A percentile compares a stretch with the other conserved stretches of the same genome.
These are phyloP conservation scores for Cladosporium sp. DNA, from an alignment of 2,329 filamentous ascomycete genomes.

Conservation along the genomic window DNA sequence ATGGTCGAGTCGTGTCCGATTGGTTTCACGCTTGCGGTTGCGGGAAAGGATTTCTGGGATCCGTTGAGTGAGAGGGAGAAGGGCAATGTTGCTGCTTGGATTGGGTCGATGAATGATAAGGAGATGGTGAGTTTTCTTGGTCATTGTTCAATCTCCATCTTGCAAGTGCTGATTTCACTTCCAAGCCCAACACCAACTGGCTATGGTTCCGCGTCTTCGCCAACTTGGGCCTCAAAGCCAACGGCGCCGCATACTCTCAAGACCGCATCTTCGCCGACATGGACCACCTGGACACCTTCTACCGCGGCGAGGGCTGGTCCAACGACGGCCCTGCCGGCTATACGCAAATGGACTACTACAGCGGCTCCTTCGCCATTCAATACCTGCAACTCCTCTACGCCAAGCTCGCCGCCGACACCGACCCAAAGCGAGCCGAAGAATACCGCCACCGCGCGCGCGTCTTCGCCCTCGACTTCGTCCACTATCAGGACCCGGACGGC, in stretches of 20 bases:
- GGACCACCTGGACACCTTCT: slow-evolving; percentile 73
- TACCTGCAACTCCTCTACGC: slow-evolving; percentile 74
- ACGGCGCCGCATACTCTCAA: slow-evolving; percentile 67
- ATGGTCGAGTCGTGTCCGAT: slow-evolving; percentile 85
- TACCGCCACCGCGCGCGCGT: slow-evolving; percentile 65
- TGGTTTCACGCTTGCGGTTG: slow-evolving; percentile 70
- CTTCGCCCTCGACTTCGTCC: slow-evolving; percentile 66
- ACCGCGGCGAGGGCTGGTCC: slow-evolving; percentile 77
- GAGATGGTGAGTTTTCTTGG: slow-evolving; percentile 43
- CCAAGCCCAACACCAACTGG: slow-evolving; percentile 58
- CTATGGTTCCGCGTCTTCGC: slow-evolving; percentile 84
- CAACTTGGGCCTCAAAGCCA: slow-evolving; percentile 72
- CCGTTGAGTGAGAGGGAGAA: slow-evolving; percentile 59
- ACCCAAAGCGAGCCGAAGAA: slow-evolving; percentile 61
- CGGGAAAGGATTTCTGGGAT: slow-evolving; percentile 60
- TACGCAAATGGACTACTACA: slow-evolving; percentile 84
- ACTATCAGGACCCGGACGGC: slow-evolving; percentile 71
- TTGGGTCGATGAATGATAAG: slow-evolving; percentile 75
- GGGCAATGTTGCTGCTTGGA: slow-evolving; percentile 65
- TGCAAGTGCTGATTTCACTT: no score
- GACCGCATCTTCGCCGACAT: slow-evolving; percentile 70
- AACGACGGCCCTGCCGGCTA: slow-evolving; percentile 73
- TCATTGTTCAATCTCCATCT: no score
- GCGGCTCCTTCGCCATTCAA: slow-evolving; percentile 76
- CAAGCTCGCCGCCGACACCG: slow-evolving; percentile 62